A percentile compares a stretch with the other conserved stretches of the same genome.
phyloP scores from a whole-genome alignment of 345 rosid species.

The Hypericum androsaemum region DNA sequence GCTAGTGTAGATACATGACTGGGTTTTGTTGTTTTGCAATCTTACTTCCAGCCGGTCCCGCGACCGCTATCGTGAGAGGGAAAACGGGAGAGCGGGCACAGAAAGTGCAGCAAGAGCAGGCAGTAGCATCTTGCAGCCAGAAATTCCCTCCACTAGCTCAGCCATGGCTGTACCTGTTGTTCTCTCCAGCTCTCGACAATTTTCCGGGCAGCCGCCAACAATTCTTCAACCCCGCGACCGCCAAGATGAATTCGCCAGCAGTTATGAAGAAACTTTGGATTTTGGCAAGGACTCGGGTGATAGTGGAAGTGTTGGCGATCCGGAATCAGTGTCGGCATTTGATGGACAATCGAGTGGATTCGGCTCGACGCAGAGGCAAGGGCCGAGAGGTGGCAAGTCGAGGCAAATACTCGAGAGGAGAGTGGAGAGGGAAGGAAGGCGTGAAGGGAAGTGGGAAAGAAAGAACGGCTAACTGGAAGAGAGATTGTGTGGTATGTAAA shows the following conservation, averaged over 20 bases:
- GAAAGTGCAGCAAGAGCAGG: slow-evolving; percentile 42
- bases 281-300: slow-evolving; percentile 79
- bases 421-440: slow-evolving; percentile 49
- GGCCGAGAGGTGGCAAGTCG: slow-evolving; percentile 60
- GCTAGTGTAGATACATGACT: neutral
- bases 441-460: slow-evolving; percentile 84
- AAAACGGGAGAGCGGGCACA: slow-evolving; percentile 44
- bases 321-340: slow-evolving; percentile 43
- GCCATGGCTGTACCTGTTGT: slow-evolving; percentile 37
- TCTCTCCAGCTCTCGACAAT: slow-evolving; percentile 47
- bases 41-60: slow-evolving; percentile 41
- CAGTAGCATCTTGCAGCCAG: slow-evolving; percentile 34
- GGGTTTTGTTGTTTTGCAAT: slow-evolving; percentile 1
- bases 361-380: slow-evolving; percentile 47
- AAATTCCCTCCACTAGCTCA: slow-evolving; percentile 25
- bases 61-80: slow-evolving; percentile 72
- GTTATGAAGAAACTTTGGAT: slow-evolving; percentile 57
- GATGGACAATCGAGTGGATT: slow-evolving; percentile 52
- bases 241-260: slow-evolving; percentile 51
- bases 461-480: slow-evolving; percentile 12
- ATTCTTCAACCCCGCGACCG: slow-evolving; percentile 75
- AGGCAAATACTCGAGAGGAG: slow-evolving; percentile 57
- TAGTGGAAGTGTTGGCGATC: slow-evolving; percentile 62
- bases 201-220: slow-evolving; percentile 60
- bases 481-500: too few relatives aligned